These are phyloP conservation scores for Lactifluus piperatus DNA, from an alignment of 768 basidiomycete genomes.

Conservation along the genomic window DNA sequence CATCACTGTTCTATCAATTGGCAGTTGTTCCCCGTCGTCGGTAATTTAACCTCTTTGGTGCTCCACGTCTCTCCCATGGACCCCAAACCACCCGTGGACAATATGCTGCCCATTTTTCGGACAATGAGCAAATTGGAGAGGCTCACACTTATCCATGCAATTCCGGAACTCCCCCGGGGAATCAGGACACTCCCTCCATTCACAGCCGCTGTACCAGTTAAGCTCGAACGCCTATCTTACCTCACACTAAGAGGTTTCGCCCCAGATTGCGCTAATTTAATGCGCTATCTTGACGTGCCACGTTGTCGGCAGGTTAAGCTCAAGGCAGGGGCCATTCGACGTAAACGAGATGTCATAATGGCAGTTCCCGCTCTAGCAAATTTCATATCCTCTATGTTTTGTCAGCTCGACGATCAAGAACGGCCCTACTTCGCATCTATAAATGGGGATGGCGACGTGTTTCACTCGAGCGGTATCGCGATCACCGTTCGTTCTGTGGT, in stretches of 20 bases:
- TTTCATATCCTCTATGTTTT: conserved; percentile 7
- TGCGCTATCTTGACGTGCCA: conserved; percentile 4
- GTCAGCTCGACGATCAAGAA: background rate
- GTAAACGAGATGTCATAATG: background rate
- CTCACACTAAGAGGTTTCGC: background rate
- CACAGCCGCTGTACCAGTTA: background rate
- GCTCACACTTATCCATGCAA: background rate
- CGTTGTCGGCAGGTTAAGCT: background rate
- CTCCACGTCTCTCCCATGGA: background rate
- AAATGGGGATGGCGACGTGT: background rate
- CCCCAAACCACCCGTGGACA: background rate
- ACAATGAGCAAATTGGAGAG: conserved; percentile 5
- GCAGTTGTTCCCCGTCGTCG: background rate
- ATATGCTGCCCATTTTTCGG: background rate
- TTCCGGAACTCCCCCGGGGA: background rate
- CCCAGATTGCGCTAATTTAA: conserved; percentile 9
- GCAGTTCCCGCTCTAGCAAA: conserved; percentile 3
- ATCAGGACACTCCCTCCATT: conserved; percentile 2
- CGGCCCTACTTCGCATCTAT: background rate
- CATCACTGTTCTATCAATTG: conserved; percentile 2
- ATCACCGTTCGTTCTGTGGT: background rate
- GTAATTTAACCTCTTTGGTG: conserved; percentile 4
- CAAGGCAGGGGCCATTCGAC: background rate
- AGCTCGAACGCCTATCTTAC: background rate
- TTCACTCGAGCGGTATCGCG: background rate